Base-by-base conservation (phyloP, 2,329 filamentous ascomycete genomes). In the Paraphaeosphaeria minitans region DNA sequence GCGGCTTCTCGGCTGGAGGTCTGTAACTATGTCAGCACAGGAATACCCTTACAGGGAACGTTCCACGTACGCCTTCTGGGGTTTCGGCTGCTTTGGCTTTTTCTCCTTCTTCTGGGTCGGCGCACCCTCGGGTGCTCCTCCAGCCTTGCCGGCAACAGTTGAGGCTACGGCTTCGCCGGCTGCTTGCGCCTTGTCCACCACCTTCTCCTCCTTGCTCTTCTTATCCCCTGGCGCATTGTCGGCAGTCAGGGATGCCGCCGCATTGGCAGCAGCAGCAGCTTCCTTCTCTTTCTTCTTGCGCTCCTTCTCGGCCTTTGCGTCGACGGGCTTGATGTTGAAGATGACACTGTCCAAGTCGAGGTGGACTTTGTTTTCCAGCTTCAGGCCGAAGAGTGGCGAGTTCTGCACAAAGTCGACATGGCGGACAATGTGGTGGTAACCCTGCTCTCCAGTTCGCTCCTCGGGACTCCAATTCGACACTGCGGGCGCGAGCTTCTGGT, bases 351-450 rank as follows among this genome's bases (percentile, higher is more conserved):
- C 88, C 52, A 87, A 81, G 76, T 97, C 88, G 66, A 98, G 85
- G 66, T 81, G 80, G 70, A 97, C 80, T 83, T 95, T 97, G 73
- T 95, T 87, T 61, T 84, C 82, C 65, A 97, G 80, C 61, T 85
- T 84, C 60, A 97, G 83, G 19, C 84, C 88, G 62, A 96, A 84
- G 47, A 87, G 67, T 1, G 88, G 82, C 48, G 91, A 89, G 81
- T 96, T 96, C 83, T 98, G 94, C 64, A 98, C 91, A 75, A 97
- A 97, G 81, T 97, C 94, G 73, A 97, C 79, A 76, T 92, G 90
- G 66, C 94, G 91, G 58, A 97, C 91, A 66, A 98, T 90, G 80
- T 98, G 89, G 63, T 96, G 93, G 77, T 90, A 89, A 61, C 94
- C 94, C 64, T 92, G 85, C 81, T 96, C 88, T 62, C 94, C 94